Evolutionary conservation across 345 rosid genomes (phyloP).

Genomic region (Gossypium thurberi): DNA sequence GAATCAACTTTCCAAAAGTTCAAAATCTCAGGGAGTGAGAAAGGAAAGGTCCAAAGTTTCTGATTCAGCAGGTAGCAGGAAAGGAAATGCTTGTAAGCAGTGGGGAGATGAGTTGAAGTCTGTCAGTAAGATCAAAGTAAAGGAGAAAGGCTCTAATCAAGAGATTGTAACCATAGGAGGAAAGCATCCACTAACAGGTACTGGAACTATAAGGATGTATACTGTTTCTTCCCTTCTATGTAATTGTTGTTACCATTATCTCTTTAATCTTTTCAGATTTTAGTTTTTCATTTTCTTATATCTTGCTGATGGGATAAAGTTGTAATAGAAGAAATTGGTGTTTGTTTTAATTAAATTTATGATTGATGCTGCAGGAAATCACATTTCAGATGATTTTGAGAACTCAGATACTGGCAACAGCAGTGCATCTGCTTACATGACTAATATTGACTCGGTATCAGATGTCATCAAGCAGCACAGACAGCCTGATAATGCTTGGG

Average conservation of each 20-base stretch:
- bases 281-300: conserved; percentile 1
- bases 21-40: conserved; percentile 40
- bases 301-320: background rate
- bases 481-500: conserved; percentile 74
- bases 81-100: conserved; percentile 29
- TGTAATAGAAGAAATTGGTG: conserved; percentile 3
- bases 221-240: background rate
- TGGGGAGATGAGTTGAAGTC: conserved; percentile 31
- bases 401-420: conserved; percentile 21
- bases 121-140: conserved; percentile 26
- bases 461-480: conserved; percentile 29
- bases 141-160: conserved; percentile 29
- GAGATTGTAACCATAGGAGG: conserved; percentile 24
- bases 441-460: conserved; percentile 34
- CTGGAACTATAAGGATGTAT: conserved; percentile 12
- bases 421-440: conserved; percentile 24
- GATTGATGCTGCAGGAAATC: conserved; percentile 25
- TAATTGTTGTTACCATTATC: background rate
- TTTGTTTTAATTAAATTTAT: background rate
- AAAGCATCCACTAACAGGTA: conserved; percentile 46
- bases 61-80: conserved; percentile 34
- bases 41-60: conserved; percentile 44
- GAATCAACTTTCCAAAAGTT: conserved; percentile 22
- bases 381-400: conserved; percentile 24
- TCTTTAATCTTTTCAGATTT: background rate